These are phyloP conservation scores for Pseudogymnoascus sp. DNA, from an alignment of 2,329 filamentous ascomycete genomes.

Conservation along the genomic window DNA sequence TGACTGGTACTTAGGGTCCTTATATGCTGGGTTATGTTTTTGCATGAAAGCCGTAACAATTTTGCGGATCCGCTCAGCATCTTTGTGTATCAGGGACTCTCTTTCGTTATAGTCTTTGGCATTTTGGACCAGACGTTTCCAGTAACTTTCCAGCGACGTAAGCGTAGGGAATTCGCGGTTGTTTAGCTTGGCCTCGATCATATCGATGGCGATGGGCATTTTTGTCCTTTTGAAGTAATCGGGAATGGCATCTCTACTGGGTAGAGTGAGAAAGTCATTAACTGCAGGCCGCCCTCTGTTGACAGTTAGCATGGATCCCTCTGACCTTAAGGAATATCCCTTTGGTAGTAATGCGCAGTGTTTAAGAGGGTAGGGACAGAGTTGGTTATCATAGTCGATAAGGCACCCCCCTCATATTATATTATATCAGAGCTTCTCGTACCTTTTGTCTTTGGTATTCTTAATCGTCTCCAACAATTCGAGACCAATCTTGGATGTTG, in stretches of 20 bases:
- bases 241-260: constrained; percentile 52
- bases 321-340: neutral
- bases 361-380: neutral
- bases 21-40: constrained; percentile 76
- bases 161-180: constrained; percentile 60
- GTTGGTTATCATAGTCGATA: neutral
- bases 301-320: neutral
- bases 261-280: constrained; percentile 65
- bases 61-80: constrained; percentile 81
- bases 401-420: neutral
- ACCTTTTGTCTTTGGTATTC: constrained; percentile 75
- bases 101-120: constrained; percentile 77
- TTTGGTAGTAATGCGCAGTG: neutral
- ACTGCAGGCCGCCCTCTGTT: constrained; percentile 63
- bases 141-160: constrained; percentile 69
- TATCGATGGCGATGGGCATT: constrained; percentile 70
- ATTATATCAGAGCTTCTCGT: constrained; percentile 25
- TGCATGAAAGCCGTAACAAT: constrained; percentile 83
- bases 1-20: constrained; percentile 56
- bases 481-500: constrained; percentile 62
- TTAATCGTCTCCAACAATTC: constrained; percentile 68
- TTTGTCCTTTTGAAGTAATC: constrained; percentile 72
- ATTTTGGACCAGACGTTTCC: constrained; percentile 82
- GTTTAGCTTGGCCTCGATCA: constrained; percentile 66
- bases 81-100: constrained; percentile 63